Base-by-base conservation (phyloP, 2,329 filamentous ascomycete species). In the Trichoderma gracile region DNA sequence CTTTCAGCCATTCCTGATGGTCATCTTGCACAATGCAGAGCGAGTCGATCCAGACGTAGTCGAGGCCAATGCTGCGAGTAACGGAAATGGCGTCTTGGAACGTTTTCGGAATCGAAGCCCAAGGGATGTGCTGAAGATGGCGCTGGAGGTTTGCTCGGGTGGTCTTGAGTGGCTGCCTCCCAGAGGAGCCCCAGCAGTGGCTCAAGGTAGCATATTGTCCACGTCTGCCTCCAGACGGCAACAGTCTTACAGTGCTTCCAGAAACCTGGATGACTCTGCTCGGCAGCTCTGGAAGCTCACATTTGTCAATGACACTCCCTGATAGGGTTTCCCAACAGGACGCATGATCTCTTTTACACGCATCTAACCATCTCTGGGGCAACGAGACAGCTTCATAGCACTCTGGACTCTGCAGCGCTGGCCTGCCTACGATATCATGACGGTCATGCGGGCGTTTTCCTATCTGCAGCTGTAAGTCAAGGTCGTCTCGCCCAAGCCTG, bases 21-120 rank as follows among this genome's bases (percentile, higher is more conserved):
- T 66, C 67, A 27, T 68, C 67, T 46, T 68, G 67, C 25, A 68
- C 56, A 43, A 68, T 68, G 43, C 67, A 68, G 2, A 67, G 60
- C 12, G 66, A 67, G 43, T 67, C 66, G 38, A 67, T 67, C 66
- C 66, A 67, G n/a, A 68, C 42, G 30, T 69, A 70, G 0, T 25
- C 25, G 23, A 64, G 42, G 12, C 64, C 64, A 9, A 66, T 64
- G 14, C 45, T 52, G 27, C 54, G 53, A 7, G 47, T 45, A 14
- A 66, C 60, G 1, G 53, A 64, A 10, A 66, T 64, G 25, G 64
- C 66, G 27, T 67, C 66, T 27, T 58, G 58, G 15, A 66, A 66
- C 5, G 66, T 66, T 27, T 62, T 65, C 9, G 66, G 64, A 38
- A 67, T 61, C 19, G 49, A 63, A 6, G n/a, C 42, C 66, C 66